Evolutionary conservation across 495 filamentous ascomycete species (phyloP), one percentile per base, ranked within the genome.

Genomic region (Glonium stellatum): DNA sequence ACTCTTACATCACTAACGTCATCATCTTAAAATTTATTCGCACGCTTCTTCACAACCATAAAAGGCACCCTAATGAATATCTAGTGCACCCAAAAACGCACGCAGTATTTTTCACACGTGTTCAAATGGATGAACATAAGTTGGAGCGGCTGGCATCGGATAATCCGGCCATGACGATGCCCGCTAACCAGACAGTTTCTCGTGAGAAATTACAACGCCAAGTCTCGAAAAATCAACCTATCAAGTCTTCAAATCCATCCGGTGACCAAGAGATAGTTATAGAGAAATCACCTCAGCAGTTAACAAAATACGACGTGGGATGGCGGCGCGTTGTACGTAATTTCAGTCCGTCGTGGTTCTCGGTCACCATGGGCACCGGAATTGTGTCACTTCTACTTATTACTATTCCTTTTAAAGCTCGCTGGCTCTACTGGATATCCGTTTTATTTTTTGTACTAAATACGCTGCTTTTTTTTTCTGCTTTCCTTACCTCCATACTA

Each of bases 401-500:
- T 48, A 58, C 65, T 1, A 70, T 72, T 15, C 72, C 72, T 1
- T 74, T 66, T 60, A 37, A 68, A 39, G 56, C 67, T 0, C 11
- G 51, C 21, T 72, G 69, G 68, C 67, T 73, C 0, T 67, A 70
- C 60, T 70, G 66, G 55, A 67, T 73, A 36, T 61, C 67, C 37
- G 63, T 70, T 39, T 36, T 71, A 54, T 71, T 74, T 67, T 73
- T 71, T 52, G 56, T 49, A 8, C 63, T 73, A 5, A 73, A 73
- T 18, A 48, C 44, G 5, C 44, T 53, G 9, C 69, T 85, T 4
- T 87, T 86, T 60, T 57, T 44, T 5, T 10, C 71, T 8, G 77
- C 76, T 0, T 68, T 73, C 5, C 52, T 75, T 22, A 73, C 83
- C 58, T 80, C 77, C 39, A 35, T 81, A 2, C 64, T 84, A 0